Conservation (phyloP, 306 rosid species). For the Glycine tomentella region DNA sequence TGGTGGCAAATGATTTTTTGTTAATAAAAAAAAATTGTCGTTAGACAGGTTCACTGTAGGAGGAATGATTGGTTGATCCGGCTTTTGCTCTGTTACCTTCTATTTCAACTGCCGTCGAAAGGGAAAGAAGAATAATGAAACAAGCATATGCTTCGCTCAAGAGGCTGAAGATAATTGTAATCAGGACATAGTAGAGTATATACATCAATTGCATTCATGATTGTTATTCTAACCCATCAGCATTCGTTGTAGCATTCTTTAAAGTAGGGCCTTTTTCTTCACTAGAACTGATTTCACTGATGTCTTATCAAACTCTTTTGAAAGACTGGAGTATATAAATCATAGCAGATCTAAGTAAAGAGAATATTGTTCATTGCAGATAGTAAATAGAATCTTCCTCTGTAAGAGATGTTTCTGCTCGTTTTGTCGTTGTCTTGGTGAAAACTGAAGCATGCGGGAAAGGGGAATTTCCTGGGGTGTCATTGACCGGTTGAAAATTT, state of each 20-base stretch:
- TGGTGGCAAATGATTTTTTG: slow-evolving; percentile 43
- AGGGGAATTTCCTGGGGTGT: not conserved
- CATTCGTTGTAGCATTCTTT: slow-evolving; percentile 57
- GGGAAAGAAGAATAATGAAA: slow-evolving; percentile 43
- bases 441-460: not conserved
- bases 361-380: not conserved
- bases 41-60: slow-evolving; percentile 11
- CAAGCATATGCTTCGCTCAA: slow-evolving; percentile 32
- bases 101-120: slow-evolving; percentile 44
- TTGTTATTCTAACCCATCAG: slow-evolving; percentile 52
- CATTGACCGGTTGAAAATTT: slow-evolving; percentile 8
- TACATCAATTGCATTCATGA: slow-evolving; percentile 55
- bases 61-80: slow-evolving; percentile 38
- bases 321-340: slow-evolving; percentile 43
- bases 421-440: slow-evolving; percentile 20
- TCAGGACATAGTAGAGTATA: slow-evolving; percentile 41
- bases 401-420: not conserved
- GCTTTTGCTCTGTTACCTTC: slow-evolving; percentile 41
- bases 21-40: not conserved
- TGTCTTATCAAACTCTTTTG: slow-evolving; percentile 26
- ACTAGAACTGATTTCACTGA: slow-evolving; percentile 24
- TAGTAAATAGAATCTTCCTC: slow-evolving; percentile 30
- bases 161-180: slow-evolving; percentile 47
- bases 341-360: slow-evolving; percentile 31
- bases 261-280: slow-evolving; percentile 26